phyloP scores from a whole-genome alignment of 2,329 filamentous ascomycete species.

The Sporothrix schenckii region DNA sequence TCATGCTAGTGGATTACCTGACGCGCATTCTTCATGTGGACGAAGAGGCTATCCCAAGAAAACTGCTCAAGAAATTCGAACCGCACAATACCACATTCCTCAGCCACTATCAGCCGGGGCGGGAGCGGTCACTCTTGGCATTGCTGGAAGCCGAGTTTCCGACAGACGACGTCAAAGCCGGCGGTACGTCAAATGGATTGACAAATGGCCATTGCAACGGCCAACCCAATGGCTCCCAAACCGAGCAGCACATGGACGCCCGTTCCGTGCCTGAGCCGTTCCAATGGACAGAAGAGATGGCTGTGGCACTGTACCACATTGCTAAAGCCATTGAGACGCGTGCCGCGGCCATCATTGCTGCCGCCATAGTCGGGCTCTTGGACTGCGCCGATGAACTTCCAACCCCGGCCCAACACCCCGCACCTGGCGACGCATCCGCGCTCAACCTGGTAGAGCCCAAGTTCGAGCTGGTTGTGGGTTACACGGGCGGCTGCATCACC shows the following conservation, averaged over 20 bases:
- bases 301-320: conserved; percentile 64
- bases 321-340: conserved; percentile 71
- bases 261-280: conserved; percentile 48
- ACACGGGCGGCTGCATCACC: conserved; percentile 79
- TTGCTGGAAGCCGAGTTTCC: conserved; percentile 60
- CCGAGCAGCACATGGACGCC: not conserved
- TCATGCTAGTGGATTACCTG: conserved; percentile 70
- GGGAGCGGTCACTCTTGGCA: conserved; percentile 48
- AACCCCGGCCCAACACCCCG: conserved; percentile 35
- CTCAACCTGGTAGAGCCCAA: not conserved
- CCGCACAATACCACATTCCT: conserved; percentile 70
- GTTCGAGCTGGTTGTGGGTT: conserved; percentile 71
- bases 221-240: not conserved
- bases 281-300: conserved; percentile 64
- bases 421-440: conserved; percentile 29
- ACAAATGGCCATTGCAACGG: not conserved
- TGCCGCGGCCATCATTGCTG: conserved; percentile 73
- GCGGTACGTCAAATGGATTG: not conserved
- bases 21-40: conserved; percentile 48
- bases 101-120: conserved; percentile 66
- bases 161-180: conserved; percentile 34
- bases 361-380: conserved; percentile 70
- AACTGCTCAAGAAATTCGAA: conserved; percentile 61
- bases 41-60: conserved; percentile 55
- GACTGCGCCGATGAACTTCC: conserved; percentile 68